Base-by-base conservation (phyloP, 2,329 filamentous ascomycete species). In the Chaetomiaceae sp. region DNA sequence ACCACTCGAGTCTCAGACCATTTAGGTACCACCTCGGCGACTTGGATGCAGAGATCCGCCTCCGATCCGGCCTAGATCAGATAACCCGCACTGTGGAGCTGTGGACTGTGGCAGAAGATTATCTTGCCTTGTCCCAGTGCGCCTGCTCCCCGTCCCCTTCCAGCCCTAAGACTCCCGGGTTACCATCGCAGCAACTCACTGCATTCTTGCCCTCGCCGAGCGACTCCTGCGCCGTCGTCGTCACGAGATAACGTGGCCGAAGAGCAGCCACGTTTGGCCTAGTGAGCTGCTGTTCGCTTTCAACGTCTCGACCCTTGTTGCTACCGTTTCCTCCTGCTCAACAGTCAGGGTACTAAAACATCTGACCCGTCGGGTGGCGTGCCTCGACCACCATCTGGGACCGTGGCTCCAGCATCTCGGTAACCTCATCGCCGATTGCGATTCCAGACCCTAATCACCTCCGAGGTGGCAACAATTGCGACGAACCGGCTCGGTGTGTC, bases 61-160 rank as follows among this genome's bases (percentile, higher is more conserved):
- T 42, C 33, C 34, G 47, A 12, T 37, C 43, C 44, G 45, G 40
- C 31, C 22, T 36, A 39, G 55, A 59, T 59, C 57, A 54, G 55
- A 59, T 59, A 59, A 57, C 50, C 6, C n/a, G 15, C 36, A 33
- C 39, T 44, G 57, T 55, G 52, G 54, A 54, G 49, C 42, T n/a
- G 37, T 47, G 43, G 19, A 37, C 29, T 23, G 25, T 22, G 25
- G 37, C 42, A 43, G 19, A 45, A 17, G 31, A 40, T 50, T 38
- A 43, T 12, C 27, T 31, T 31, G 14, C 14, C 14, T 31, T 12
- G 27, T 31, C 9, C 17, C 45, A 39, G 27, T 51, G 50, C 31
- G 36, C 47, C 52, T n/a, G 25, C 19, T n/a, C 40, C 31, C 17
- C 9, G 4, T 12, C 19, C 19, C 8, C 14, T 27, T 36, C 15